Conservation (phyloP, 2,329 filamentous ascomycete species). For the Colletotrichum gloeosporioides region DNA sequence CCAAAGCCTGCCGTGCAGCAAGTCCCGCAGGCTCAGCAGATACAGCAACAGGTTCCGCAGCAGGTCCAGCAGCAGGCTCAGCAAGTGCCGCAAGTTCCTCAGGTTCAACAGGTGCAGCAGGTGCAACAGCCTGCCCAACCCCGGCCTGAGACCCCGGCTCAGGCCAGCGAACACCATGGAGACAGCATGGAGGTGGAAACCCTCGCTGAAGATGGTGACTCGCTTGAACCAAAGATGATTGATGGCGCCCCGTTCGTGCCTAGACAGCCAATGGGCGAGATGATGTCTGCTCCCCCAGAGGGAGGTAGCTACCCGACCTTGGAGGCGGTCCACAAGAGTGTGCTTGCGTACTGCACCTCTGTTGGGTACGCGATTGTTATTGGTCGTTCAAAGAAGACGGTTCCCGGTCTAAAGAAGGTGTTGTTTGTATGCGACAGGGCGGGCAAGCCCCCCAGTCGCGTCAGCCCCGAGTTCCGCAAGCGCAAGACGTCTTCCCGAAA, state of each 20-base stretch:
- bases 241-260: slow-evolving; percentile 57
- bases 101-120: slow-evolving; percentile 27
- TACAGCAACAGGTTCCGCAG: slow-evolving; percentile 23
- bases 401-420: slow-evolving; percentile 71
- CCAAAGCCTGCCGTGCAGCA: slow-evolving; percentile 22
- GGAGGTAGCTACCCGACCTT: slow-evolving; percentile 69
- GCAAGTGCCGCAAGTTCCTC: slow-evolving; percentile 25
- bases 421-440: slow-evolving; percentile 71
- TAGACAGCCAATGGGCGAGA: slow-evolving; percentile 59
- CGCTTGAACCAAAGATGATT: slow-evolving; percentile 52
- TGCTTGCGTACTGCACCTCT: slow-evolving; percentile 69
- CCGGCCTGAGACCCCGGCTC: slow-evolving; percentile 30
- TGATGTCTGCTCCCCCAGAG: slow-evolving; percentile 69
- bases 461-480: slow-evolving; percentile 69
- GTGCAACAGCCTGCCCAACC: slow-evolving; percentile 41
- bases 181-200: slow-evolving; percentile 61
- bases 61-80: slow-evolving; percentile 35
- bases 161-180: slow-evolving; percentile 44
- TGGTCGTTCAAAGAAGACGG: slow-evolving; percentile 71
- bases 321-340: slow-evolving; percentile 68
- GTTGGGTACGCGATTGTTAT: slow-evolving; percentile 74
- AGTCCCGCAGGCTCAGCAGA: slow-evolving; percentile 22
- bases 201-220: slow-evolving; percentile 50
- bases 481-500: slow-evolving; percentile 72
- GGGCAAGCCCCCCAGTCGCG: slow-evolving; percentile 65